These are phyloP conservation scores for Plectosphaerella cucumerina DNA, from an alignment of 2,329 filamentous ascomycete genomes.

Conservation along the genomic window DNA sequence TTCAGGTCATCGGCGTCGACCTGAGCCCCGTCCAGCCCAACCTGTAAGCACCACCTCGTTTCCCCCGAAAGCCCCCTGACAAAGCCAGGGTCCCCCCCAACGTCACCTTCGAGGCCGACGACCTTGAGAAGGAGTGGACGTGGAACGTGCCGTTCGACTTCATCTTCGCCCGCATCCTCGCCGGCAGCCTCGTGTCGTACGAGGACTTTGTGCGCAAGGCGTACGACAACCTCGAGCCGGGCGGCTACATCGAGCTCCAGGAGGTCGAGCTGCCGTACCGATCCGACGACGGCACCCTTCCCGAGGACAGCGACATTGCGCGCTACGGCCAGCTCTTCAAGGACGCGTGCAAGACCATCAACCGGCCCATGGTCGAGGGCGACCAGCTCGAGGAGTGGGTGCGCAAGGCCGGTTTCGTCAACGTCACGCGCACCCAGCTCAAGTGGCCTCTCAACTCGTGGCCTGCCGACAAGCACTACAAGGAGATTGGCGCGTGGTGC, in stretches of 20 bases:
- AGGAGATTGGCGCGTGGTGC: slow-evolving; percentile 17
- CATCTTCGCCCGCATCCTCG: slow-evolving; percentile 27
- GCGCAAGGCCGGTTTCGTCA: slow-evolving; percentile 18
- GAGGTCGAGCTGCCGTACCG: slow-evolving; percentile 21
- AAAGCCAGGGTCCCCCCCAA: slow-evolving; percentile 34
- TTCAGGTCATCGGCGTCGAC: slow-evolving; percentile 22
- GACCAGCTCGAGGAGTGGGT: slow-evolving; percentile 2
- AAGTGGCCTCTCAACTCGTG: slow-evolving; percentile 26
- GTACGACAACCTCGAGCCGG: slow-evolving; percentile 23
- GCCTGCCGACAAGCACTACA: slow-evolving; percentile 21
- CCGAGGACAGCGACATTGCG: slow-evolving; percentile 20
- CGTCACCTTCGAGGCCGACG: slow-evolving; percentile 36
- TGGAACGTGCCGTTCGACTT: slow-evolving; percentile 27
- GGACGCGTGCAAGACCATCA: slow-evolving; percentile 22
- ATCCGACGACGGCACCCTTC: slow-evolving; percentile 25
- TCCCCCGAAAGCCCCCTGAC: not conserved
- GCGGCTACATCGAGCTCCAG: slow-evolving; percentile 28
- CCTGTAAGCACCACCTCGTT: slow-evolving; percentile 17
- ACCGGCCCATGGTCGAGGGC: slow-evolving; percentile 23
- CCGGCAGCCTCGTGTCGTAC: slow-evolving; percentile 21
- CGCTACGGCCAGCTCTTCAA: slow-evolving; percentile 23
- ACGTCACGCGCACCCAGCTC: slow-evolving; percentile 19
- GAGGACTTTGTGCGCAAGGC: slow-evolving; percentile 17
- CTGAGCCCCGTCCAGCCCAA: slow-evolving; percentile 27
- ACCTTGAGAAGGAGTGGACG: slow-evolving; percentile 28